Evolutionary conservation across 2,329 filamentous ascomycete species (phyloP).

Genomic region (Gremmenia infestans): DNA sequence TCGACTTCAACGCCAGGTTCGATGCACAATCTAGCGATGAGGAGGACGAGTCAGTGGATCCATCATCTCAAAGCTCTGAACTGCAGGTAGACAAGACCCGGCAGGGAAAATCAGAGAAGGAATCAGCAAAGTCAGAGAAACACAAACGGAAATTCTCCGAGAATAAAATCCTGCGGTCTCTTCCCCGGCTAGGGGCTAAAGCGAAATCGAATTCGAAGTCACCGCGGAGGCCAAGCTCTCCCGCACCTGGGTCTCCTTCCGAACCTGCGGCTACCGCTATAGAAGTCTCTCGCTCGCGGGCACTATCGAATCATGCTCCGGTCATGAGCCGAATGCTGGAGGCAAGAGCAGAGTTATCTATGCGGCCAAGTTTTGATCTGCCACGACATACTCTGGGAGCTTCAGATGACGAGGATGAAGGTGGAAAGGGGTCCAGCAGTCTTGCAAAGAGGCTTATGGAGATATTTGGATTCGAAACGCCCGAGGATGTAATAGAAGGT

Average conservation of each 20-base stretch:
- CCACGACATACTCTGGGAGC: conserved; percentile 27
- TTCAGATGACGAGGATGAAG: conserved; percentile 16
- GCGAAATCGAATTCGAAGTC: conserved; percentile 37
- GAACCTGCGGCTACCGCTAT: conserved; percentile 29
- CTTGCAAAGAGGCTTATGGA: conserved; percentile 71
- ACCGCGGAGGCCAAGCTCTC: conserved; percentile 22
- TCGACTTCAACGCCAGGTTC: conserved; percentile 77
- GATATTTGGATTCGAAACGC: conserved; percentile 76
- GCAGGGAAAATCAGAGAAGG: conserved; percentile 31
- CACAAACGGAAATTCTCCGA: conserved; percentile 60
- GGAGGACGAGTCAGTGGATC: conserved; percentile 27
- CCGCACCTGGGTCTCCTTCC: conserved; percentile 24
- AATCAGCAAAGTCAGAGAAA: conserved; percentile 32
- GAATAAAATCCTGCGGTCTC: conserved; percentile 58
- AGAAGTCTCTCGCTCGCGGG: conserved; percentile 31
- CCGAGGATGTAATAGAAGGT: conserved; percentile 82
- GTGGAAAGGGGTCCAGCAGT: conserved; percentile 44
- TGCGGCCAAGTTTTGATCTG: conserved; percentile 53
- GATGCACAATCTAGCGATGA: conserved; percentile 78
- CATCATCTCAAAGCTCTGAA: conserved; percentile 18
- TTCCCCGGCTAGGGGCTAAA: conserved; percentile 48
- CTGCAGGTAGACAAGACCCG: conserved; percentile 20
- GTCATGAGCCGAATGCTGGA: conserved; percentile 76
- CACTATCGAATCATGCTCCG: conserved; percentile 50
- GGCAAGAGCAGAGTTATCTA: conserved; percentile 59